Evolutionary conservation across 2,329 filamentous ascomycete genomes (phyloP), one percentile per base, ranked within the genome.

Genomic region (Microcyclospora tardicrescens): DNA sequence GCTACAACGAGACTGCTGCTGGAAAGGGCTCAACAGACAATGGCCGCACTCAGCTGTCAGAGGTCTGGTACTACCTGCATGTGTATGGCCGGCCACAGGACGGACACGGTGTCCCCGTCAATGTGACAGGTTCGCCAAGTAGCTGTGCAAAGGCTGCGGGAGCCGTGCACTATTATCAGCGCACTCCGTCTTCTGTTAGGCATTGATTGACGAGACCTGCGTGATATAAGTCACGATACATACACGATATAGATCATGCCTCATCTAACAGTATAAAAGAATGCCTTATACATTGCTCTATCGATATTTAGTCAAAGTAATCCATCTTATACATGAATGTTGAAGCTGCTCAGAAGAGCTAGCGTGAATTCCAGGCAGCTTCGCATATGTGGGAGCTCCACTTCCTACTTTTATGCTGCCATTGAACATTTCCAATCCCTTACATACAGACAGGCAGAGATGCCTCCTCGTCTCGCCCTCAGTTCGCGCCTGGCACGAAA

Each of bases 41-140:
- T 40, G 76, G 77, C 2, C 61, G 61, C 44, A 80, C 75, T 1
- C 63, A 69, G 27, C 47, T 81, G 35, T 68, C 56, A 42, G 77
- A 82, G 64, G 65, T 77, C 10, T 81, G 76, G 75, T 81, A 81
- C 52, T 80, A 79, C 51, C 67, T 72, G 55, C 69, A 79, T 56
- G 71, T 73, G 2, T 67, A 65, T 39, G 77, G 77, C 3, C 57
- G 65, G 12, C 68, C 74, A 6, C 77, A 80, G 59, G 59, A 66
- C 39, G 64, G 61, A 2, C 56, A 68, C 31, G 65, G 61, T 9
- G 51, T 71, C 16, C 63, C 66, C 5, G 62, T 67, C 2, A 67
- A 70, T 39, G 72, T 61, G 13, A 59, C 69, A 0, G 66, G 66
- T 4, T 50, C 65, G 33, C 30, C 30, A 32, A 70, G 68, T 16